Evolutionary conservation across 1,284 basidiomycete genomes (phyloP).

Genomic region (Ganoderma meredithae): DNA sequence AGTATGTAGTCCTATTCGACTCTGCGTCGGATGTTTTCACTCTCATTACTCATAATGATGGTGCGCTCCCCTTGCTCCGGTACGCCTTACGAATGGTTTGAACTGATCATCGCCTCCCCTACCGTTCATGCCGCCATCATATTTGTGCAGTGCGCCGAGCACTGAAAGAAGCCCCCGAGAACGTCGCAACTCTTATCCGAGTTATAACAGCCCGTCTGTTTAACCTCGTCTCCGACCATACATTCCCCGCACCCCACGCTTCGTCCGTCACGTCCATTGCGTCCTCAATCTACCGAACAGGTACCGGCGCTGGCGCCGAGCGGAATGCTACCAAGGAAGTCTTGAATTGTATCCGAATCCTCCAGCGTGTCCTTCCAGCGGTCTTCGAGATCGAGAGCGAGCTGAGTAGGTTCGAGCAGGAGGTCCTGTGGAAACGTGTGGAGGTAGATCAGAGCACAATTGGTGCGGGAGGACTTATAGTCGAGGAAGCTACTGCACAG

Average conservation of each 20-base stretch:
- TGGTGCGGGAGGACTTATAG: constrained; percentile 39
- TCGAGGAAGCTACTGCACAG: constrained; percentile 42
- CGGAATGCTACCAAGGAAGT: constrained; percentile 83
- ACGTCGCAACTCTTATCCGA: constrained; percentile 82
- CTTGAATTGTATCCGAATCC: constrained; percentile 86
- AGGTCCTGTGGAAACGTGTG: constrained; percentile 76
- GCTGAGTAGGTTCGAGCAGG: constrained; percentile 70
- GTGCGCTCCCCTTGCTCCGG: constrained; percentile 52
- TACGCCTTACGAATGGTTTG: neutral
- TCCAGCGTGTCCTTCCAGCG: constrained; percentile 88
- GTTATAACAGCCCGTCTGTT: constrained; percentile 81
- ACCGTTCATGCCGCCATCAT: constrained; percentile 1
- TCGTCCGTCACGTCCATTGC: constrained; percentile 71
- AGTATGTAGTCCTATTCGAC: constrained; percentile 89
- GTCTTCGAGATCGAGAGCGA: constrained; percentile 86
- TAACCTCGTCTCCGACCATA: constrained; percentile 82
- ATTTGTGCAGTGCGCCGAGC: constrained; percentile 73
- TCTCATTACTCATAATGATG: constrained; percentile 84
- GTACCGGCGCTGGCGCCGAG: constrained; percentile 51
- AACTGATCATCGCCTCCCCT: neutral
- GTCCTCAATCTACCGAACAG: constrained; percentile 69
- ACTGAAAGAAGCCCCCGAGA: constrained; percentile 82
- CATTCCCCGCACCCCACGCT: constrained; percentile 73
- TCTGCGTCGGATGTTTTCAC: constrained; percentile 89
- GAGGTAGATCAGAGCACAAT: constrained; percentile 42